Percentiles rank a stretch among this genome's conserved stretches.
These are phyloP conservation scores for Graphilbum sp. DNA, from an alignment of 2,329 filamentous ascomycete species.

Conservation along the genomic window DNA sequence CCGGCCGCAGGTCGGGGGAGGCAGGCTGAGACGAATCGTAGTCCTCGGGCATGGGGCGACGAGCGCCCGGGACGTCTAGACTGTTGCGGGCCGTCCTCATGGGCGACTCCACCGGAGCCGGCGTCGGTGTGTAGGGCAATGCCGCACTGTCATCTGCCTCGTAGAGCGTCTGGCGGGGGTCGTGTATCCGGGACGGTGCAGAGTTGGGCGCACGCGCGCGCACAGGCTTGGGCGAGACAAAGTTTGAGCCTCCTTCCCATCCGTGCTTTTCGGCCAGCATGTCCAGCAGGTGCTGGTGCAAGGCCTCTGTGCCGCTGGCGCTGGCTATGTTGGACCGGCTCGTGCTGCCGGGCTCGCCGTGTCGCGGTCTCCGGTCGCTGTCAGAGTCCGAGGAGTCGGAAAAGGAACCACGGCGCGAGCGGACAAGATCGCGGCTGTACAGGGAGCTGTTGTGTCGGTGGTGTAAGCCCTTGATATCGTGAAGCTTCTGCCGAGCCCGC, in stretches of 20 bases:
- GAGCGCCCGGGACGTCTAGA: conserved; percentile 27
- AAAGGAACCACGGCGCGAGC: conserved; percentile 33
- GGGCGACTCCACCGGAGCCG: neutral
- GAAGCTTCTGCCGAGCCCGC: conserved; percentile 42
- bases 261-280: conserved; percentile 38
- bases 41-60: conserved; percentile 24
- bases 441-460: conserved; percentile 35
- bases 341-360: conserved; percentile 6
- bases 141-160: too few species aligned
- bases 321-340: conserved; percentile 25
- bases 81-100: conserved; percentile 22
- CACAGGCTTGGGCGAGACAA: neutral
- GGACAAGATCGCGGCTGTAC: conserved; percentile 30
- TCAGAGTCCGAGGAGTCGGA: conserved; percentile 49
- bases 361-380: conserved; percentile 26
- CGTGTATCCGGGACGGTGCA: too few species aligned
- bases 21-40: conserved; percentile 29
- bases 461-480: conserved; percentile 36
- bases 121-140: too few species aligned
- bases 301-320: conserved; percentile 32
- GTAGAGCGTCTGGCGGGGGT: too few species aligned
- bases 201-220: too few species aligned
- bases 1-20: conserved; percentile 33
- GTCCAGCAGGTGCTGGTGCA: conserved; percentile 46
- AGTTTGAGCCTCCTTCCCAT: conserved; percentile 16